Evolutionary conservation across 2,329 filamentous ascomycete genomes (phyloP), one percentile per base, ranked within the genome.

Genomic region (Fusarium sterilihyphosum): DNA sequence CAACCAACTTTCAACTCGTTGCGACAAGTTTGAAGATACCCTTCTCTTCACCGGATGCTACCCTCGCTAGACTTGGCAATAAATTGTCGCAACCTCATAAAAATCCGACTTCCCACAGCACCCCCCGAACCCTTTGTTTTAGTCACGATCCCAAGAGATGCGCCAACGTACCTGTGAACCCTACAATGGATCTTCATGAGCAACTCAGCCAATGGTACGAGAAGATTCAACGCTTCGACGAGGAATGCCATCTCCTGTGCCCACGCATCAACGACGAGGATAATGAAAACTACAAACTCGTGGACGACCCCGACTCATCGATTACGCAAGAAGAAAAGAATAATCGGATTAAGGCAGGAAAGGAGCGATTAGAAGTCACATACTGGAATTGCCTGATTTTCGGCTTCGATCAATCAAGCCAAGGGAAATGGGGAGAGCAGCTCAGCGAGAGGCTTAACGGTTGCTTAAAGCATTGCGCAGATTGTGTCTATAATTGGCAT

Each of bases 401-500:
- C 63, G 93, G 92, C 24, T 90, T 93, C 70, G 88, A 88, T 63
- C 86, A 88, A 56, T 88, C 90, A 54, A 87, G 89, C 58, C 88
- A 89, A 7, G 88, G 89, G 35, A 85, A 87, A 67, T 88, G 92
- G 82, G 85, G 91, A 47, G 84, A 86, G 20, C 88, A 89, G 72
- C 92, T 94, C 77, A 87, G 85, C 60, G 78, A 82, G 10, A 86
- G 88, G 26, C 85, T 93, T 26, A 89, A 92, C 71, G 80, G 84
- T 17, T 88, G 88, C 44, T 85, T 95, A 31, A 88, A 86, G 65
- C 86, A 83, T 65, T 95, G 93, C 81, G 89, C 94, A 61, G 86
- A 89, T 59, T 95, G 93, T 79, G 91, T 93, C 59, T 87, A 91
- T 70, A 91, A 91, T 75, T 95, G 93, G 88, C 93, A 95, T 81